These are phyloP conservation scores for Syzygium malaccense DNA, from an alignment of 441 rosid species.

Conservation along the genomic window DNA sequence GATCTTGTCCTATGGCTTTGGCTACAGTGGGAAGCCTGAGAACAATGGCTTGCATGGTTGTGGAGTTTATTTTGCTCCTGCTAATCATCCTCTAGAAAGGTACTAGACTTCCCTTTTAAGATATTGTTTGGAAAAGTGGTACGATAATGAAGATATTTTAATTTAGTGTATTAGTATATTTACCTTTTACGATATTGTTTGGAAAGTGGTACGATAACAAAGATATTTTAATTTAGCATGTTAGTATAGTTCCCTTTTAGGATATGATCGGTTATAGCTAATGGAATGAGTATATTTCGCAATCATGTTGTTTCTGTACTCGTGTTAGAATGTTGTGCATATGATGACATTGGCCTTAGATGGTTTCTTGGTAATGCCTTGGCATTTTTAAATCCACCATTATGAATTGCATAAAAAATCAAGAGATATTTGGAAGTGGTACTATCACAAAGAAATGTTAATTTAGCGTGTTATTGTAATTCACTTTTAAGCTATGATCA, in stretches of 20 bases:
- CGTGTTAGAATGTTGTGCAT: background rate
- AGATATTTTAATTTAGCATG: too few relatives aligned
- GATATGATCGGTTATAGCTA: background rate
- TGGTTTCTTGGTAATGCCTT: background rate
- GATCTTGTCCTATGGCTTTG: background rate
- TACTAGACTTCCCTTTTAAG: background rate
- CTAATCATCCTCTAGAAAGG: background rate
- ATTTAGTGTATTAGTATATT: background rate
- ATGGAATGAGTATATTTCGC: background rate
- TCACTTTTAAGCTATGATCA: background rate
- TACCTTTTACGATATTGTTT: too few relatives aligned
- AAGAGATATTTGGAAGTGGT: background rate
- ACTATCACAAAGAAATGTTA: background rate
- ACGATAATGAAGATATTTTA: background rate
- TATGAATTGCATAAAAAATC: background rate
- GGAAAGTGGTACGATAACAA: too few relatives aligned
- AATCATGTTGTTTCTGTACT: background rate
- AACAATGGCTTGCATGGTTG: background rate
- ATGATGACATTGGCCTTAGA: background rate
- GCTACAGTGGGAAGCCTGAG: background rate
- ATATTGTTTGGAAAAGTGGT: background rate
- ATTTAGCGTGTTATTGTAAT: background rate
- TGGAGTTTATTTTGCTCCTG: background rate
- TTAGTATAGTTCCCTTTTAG: too few relatives aligned
- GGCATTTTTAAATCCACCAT: background rate